A percentile compares a stretch with the other conserved stretches of the same genome.
These are phyloP conservation scores for Fraxinus platypoda DNA, from an alignment of 305 asterid genomes.

Conservation along the genomic window DNA sequence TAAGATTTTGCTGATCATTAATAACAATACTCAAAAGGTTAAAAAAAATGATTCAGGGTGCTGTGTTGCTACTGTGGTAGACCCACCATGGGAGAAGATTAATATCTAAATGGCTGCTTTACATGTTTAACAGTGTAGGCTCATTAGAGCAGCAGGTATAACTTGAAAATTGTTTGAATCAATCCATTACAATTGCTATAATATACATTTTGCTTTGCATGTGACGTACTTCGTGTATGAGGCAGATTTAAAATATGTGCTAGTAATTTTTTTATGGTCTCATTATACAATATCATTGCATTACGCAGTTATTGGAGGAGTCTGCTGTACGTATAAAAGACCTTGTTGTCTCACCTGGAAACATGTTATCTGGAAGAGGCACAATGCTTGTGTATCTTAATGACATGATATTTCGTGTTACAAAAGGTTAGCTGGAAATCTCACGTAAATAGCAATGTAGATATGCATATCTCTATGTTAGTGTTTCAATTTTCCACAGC, in stretches of 20 bases:
- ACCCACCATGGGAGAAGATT: background rate
- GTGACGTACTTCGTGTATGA: background rate
- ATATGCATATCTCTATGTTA: background rate
- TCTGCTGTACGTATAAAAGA: slow-evolving; percentile 34
- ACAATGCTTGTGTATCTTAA: slow-evolving; percentile 39
- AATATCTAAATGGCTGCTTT: background rate
- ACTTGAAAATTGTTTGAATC: background rate
- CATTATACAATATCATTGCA: background rate
- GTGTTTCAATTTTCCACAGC: background rate
- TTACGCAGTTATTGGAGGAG: slow-evolving; percentile 44
- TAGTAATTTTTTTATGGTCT: slow-evolving; percentile 20
- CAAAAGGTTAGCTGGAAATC: slow-evolving; percentile 37
- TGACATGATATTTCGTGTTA: slow-evolving; percentile 44
- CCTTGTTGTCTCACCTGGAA: slow-evolving; percentile 44
- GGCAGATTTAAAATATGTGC: slow-evolving; percentile 6
- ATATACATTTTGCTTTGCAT: slow-evolving; percentile 3
- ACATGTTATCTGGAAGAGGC: slow-evolving; percentile 42
- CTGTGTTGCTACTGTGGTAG: background rate
- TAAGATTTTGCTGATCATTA: background rate
- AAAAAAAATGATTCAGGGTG: background rate
- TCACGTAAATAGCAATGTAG: background rate
- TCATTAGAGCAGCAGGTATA: background rate
- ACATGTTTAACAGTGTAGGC: background rate
- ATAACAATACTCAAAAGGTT: background rate
- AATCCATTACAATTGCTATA: background rate